These are phyloP conservation scores for Claviceps sp. DNA, from an alignment of 2,329 filamentous ascomycete species.

Conservation along the genomic window DNA sequence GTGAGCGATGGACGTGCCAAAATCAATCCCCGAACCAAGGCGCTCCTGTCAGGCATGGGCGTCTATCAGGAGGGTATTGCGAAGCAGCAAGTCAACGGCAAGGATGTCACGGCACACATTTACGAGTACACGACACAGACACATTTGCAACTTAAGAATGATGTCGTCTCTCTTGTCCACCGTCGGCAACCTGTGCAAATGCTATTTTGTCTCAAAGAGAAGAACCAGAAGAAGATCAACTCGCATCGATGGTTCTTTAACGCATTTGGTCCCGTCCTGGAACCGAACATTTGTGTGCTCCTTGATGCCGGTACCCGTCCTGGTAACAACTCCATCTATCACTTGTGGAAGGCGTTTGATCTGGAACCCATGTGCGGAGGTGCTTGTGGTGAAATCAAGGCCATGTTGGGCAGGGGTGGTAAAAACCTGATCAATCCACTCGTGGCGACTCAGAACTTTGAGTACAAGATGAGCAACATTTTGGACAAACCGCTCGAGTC, in stretches of 20 bases:
- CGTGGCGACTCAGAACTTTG: constrained; percentile 94
- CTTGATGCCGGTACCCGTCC: constrained; percentile 94
- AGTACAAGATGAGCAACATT: constrained; percentile 99
- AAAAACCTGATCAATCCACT: constrained; percentile 87
- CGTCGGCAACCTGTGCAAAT: constrained; percentile 89
- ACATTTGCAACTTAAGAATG: constrained; percentile 78
- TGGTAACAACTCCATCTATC: constrained; percentile 88
- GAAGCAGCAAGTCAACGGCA: constrained; percentile 93
- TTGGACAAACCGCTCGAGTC: constrained; percentile 95
- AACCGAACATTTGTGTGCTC: constrained; percentile 93
- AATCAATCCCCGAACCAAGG: constrained; percentile 85
- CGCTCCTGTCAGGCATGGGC: constrained; percentile 81
- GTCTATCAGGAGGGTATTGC: constrained; percentile 98
- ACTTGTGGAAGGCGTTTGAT: constrained; percentile 97
- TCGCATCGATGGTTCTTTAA: constrained; percentile 99
- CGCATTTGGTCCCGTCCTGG: constrained; percentile 80
- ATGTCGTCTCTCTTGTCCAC: constrained; percentile 69
- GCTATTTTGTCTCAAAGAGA: constrained; percentile 96
- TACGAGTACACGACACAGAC: constrained; percentile 92
- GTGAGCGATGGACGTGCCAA: constrained; percentile 95
- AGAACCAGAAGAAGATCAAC: constrained; percentile 99
- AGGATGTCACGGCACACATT: constrained; percentile 93
- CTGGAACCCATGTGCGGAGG: constrained; percentile 95
- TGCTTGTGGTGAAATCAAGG: constrained; percentile 97
- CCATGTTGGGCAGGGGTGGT: constrained; percentile 76